Evolutionary conservation across 805 yeast genomes (phyloP).

Genomic region (Novakomyces olei): DNA sequence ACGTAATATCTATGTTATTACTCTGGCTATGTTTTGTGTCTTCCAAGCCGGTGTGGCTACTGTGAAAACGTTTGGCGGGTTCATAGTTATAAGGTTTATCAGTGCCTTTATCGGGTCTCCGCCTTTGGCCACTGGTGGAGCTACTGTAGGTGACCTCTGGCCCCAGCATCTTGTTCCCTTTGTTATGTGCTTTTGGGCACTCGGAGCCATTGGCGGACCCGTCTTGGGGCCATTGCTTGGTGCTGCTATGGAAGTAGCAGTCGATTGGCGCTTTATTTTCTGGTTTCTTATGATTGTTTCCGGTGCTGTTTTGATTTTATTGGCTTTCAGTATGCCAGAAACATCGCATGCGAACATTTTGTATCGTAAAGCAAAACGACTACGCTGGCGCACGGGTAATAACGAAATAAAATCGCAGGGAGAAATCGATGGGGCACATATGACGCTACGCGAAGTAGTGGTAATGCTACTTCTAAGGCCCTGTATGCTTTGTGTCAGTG

Average conservation of each 20-base stretch:
- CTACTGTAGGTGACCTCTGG: constrained; percentile 29
- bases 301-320: constrained; percentile 18
- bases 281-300: constrained; percentile 16
- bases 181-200: constrained; percentile 30
- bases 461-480: constrained; percentile 17
- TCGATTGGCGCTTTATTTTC: constrained; percentile 26
- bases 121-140: constrained; percentile 36
- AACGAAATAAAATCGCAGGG: constrained; percentile 21
- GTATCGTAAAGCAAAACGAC: constrained; percentile 26
- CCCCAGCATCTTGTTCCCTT: constrained; percentile 22
- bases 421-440: constrained; percentile 1
- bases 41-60: constrained; percentile 35
- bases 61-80: constrained; percentile 26
- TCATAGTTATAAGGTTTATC: constrained; percentile 28
- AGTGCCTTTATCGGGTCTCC: constrained; percentile 38
- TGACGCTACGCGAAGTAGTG: constrained; percentile 7
- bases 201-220: constrained; percentile 32
- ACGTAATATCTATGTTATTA: constrained; percentile 25
- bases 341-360: constrained; percentile 26
- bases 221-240: constrained; percentile 35
- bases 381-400: constrained; percentile 28
- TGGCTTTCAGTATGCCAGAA: constrained; percentile 28
- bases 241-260: constrained; percentile 24
- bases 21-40: constrained; percentile 25
- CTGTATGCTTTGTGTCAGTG: constrained; percentile 24